These are phyloP conservation scores for Tardiomyces digboiensis DNA, from an alignment of 1,139 yeast genomes.

Conservation along the genomic window DNA sequence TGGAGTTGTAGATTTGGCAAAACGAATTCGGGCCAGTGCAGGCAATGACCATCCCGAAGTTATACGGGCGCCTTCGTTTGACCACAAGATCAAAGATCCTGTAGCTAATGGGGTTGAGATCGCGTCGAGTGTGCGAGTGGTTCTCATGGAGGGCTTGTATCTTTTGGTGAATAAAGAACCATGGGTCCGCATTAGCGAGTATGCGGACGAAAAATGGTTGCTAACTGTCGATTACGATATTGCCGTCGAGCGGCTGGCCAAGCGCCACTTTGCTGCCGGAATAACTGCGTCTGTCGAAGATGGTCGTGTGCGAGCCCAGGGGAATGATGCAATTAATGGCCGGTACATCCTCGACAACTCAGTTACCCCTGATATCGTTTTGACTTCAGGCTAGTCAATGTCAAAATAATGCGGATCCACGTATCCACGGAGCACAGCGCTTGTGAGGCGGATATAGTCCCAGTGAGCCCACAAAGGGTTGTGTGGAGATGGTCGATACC, in stretches of 20 bases:
- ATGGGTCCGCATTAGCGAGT: constrained; percentile 24
- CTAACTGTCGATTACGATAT: constrained; percentile 34
- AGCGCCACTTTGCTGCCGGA: constrained; percentile 65
- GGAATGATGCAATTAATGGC: constrained; percentile 67
- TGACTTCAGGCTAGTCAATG: constrained; percentile 15
- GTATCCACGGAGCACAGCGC: constrained; percentile 17
- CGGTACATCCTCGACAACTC: constrained; percentile 40
- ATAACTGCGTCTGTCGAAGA: constrained; percentile 44
- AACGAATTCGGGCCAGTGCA: constrained; percentile 21
- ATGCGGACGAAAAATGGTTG: constrained; percentile 30
- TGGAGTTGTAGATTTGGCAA: constrained; percentile 32
- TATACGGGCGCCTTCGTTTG: constrained; percentile 61
- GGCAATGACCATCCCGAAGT: constrained; percentile 24
- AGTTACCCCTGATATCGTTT: constrained; percentile 25
- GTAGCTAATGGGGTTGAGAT: constrained; percentile 40
- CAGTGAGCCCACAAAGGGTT: constrained; percentile 23
- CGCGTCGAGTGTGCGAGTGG: constrained; percentile 31
- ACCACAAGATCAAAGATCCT: constrained; percentile 58
- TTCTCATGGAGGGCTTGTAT: constrained; percentile 49
- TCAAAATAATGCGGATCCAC: constrained; percentile 20
- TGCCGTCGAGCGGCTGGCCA: constrained; percentile 51
- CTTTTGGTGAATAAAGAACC: constrained; percentile 26
- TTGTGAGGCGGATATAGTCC: constrained; percentile 22
- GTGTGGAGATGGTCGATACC: constrained; percentile 25
- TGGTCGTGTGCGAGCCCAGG: constrained; percentile 54